These are phyloP conservation scores for Malassezia vespertilionis DNA, from an alignment of 1,284 basidiomycete species.

Conservation along the genomic window DNA sequence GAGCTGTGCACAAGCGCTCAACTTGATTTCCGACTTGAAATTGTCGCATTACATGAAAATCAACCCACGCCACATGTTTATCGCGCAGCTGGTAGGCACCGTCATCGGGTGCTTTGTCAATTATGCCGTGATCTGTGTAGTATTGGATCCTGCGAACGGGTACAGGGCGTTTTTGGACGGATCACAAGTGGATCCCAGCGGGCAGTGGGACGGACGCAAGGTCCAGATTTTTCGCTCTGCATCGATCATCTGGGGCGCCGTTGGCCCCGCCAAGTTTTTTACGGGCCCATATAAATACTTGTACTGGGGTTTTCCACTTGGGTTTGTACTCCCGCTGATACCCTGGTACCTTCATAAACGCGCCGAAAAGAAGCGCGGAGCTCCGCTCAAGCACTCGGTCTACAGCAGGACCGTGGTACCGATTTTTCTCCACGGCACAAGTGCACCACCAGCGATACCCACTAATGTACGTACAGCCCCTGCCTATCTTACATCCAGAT, in stretches of 20 bases:
- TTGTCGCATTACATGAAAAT: conserved; percentile 48
- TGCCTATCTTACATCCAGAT: conserved; percentile 41
- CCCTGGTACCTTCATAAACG: conserved; percentile 50
- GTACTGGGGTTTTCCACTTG: conserved; percentile 50
- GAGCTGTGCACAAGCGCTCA: conserved; percentile 45
- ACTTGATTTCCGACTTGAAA: conserved; percentile 51
- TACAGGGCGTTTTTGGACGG: conserved; percentile 48
- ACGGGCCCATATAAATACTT: conserved; percentile 49
- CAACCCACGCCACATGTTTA: conserved; percentile 51
- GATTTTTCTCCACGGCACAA: conserved; percentile 51
- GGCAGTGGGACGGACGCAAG: conserved; percentile 47
- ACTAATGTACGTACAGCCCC: conserved; percentile 44
- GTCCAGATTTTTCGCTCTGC: conserved; percentile 48
- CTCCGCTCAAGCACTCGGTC: conserved; percentile 14
- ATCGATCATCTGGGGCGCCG: conserved; percentile 51
- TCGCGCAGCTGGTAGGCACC: conserved; percentile 51
- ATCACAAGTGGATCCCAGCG: conserved; percentile 49
- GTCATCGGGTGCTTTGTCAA: conserved; percentile 50
- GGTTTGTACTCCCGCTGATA: conserved; percentile 48
- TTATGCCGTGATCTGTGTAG: conserved; percentile 49
- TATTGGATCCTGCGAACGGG: conserved; percentile 37
- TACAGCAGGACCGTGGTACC: conserved; percentile 50
- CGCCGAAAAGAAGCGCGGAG: conserved; percentile 31
- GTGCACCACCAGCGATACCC: conserved; percentile 44
- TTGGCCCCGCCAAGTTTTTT: conserved; percentile 51